Evolutionary conservation across 148 eudicot genomes (phyloP), one percentile per base, ranked within the genome.

Genomic region (Rhododendron kiyosumense): DNA sequence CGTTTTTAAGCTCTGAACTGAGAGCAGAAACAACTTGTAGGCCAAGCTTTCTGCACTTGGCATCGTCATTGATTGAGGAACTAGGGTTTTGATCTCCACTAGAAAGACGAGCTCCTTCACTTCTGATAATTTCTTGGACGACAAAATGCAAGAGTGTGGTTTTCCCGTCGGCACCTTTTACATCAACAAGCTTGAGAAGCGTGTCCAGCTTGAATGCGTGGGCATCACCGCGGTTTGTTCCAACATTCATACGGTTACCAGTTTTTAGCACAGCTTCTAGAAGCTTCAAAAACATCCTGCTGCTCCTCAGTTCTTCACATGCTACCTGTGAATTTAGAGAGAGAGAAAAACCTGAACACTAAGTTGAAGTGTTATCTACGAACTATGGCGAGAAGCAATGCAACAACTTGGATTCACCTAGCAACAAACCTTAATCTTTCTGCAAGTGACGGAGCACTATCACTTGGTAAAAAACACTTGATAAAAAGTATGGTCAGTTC

Each of bases 191-290:
- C 92, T 93, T 97, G 85, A 95, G 95, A 81, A 97, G 95, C 5
- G 99, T 97, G 86, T 97, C 98, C 6, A 97, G 99, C 87, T 97
- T 97, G 92, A 97, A 95, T 18, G 99, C 99, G 75, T 93, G 98
- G 75, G 99, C 99, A 76, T 95, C 98, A 15, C 99, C 99, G 3
- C 98, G 94, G 86, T 95, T 95, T 86, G 99, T 97, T 6, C 99
- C 99, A 52, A 94, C 94, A 79, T 97, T 97, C 99, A 97, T 97
- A 73, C 99, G 98, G 89, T 97, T 95, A 46, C 98, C 99, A 4
- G 98, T 97, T 83, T 97, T 97, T 59, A 97, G 91, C 36, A 97
- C 98, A 3, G 98, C 99, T 90, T 97, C 99, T 54, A 97, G 90
- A 87, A 97, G 98, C 87, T 97, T 97, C 82, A 97, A 86, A 89